phyloP scores from a whole-genome alignment of 2,329 filamentous ascomycete species.

The Pseudogymnoascus sp. region DNA sequence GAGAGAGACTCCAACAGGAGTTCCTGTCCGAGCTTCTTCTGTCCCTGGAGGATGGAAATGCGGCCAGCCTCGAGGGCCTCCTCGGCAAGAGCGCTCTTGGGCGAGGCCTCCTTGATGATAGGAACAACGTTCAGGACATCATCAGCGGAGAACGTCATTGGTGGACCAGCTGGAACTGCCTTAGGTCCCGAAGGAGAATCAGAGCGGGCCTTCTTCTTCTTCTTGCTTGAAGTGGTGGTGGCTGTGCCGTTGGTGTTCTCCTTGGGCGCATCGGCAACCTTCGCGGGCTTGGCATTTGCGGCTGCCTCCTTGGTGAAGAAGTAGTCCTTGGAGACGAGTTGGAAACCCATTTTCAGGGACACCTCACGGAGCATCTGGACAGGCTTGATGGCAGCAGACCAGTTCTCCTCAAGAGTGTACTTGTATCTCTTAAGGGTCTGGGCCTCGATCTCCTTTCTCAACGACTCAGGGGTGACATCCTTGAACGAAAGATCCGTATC shows the following conservation, averaged over 20 bases:
- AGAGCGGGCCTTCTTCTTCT: conserved; percentile 56
- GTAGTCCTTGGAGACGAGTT: conserved; percentile 75
- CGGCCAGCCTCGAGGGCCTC: conserved; percentile 93
- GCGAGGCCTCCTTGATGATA: conserved; percentile 87
- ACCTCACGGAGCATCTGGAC: conserved; percentile 86
- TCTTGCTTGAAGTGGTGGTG: conserved; percentile 30
- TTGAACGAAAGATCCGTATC: conserved; percentile 80
- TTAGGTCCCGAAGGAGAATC: conserved; percentile 35
- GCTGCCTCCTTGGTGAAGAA: conserved; percentile 46
- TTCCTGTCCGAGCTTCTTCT: conserved; percentile 94
- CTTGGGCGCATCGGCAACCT: conserved; percentile 35
- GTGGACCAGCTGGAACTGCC: conserved; percentile 35
- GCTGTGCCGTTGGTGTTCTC: conserved; percentile 32
- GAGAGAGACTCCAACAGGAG: conserved; percentile 92
- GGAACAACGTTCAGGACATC: conserved; percentile 93
- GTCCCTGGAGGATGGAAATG: conserved; percentile 90
- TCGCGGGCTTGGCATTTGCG: conserved; percentile 25
- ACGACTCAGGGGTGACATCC: conserved; percentile 64
- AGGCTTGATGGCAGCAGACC: conserved; percentile 62
- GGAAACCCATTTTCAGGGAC: conserved; percentile 80
- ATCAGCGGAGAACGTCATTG: conserved; percentile 67
- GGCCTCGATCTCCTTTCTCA: conserved; percentile 62
- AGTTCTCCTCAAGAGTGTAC: conserved; percentile 62
- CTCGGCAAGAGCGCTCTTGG: conserved; percentile 83
- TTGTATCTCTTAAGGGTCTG: conserved; percentile 72